Evolutionary conservation across 768 basidiomycete genomes (phyloP).

Genomic region (Suillus brevipes): DNA sequence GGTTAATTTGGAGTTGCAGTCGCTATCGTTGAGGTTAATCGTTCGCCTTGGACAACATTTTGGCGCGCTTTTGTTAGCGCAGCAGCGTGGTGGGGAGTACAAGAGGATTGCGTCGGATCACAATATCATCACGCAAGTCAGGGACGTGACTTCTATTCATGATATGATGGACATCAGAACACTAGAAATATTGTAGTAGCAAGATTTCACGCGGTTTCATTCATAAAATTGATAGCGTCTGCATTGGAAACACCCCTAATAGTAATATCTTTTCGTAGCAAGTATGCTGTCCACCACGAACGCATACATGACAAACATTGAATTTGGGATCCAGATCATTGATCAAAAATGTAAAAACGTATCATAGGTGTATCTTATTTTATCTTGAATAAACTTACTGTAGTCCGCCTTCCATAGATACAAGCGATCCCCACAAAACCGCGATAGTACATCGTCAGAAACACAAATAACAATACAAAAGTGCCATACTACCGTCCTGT

Average conservation of each 20-base stretch:
- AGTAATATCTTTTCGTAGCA: neutral
- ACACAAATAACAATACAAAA: conserved; percentile 6
- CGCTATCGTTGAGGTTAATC: neutral
- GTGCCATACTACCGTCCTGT: conserved; percentile 33
- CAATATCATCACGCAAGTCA: neutral
- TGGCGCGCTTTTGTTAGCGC: neutral
- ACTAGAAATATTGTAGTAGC: neutral
- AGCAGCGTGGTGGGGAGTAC: neutral
- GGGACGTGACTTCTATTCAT: neutral
- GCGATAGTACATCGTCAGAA: conserved; percentile 10
- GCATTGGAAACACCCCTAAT: neutral
- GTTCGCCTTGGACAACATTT: neutral
- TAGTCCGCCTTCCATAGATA: conserved; percentile 1
- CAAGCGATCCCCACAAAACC: neutral
- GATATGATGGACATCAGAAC: neutral
- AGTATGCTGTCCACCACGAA: neutral
- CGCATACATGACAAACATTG: neutral
- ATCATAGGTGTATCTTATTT: neutral
- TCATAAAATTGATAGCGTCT: neutral
- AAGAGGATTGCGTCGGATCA: neutral
- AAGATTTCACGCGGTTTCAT: neutral
- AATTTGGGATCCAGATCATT: neutral
- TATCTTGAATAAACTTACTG: conserved; percentile 4
- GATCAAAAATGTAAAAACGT: neutral
- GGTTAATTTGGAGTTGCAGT: neutral